Base-by-base conservation (phyloP, 2,329 filamentous ascomycete species). In the Colletotrichum trifolii region DNA sequence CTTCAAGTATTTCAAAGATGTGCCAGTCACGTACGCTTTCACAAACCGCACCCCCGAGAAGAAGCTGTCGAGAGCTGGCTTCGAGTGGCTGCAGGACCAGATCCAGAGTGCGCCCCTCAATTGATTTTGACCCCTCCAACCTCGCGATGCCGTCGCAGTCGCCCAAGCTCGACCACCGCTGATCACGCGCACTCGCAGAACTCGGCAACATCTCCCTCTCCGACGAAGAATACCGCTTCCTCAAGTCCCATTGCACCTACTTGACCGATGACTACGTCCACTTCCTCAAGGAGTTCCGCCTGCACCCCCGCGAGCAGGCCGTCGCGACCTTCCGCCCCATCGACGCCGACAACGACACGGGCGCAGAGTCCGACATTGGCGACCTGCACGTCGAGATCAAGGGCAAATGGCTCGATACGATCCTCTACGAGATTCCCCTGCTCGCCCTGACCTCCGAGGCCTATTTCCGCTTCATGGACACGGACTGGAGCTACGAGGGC, bases 391-490 rank as follows among this genome's bases (percentile, higher is more conserved):
- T 98, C 68, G 82, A 88, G 45, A 90, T 96, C 68, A 89, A 89
- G 71, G 96, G 96, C 9, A 83, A 89, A 59, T 99, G 96, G 96
- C 87, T 93, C 8, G 94, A 97, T 70, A 98, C 96, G 0, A 99
- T 99, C 63, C 87, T 99, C 33, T 99, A 99, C 80, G 96, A 99
- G 80, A 97, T 99, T 63, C 96, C 96, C 0, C 85, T 99, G 25
- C 85, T 99, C 17, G 94, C 96, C 3, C 79, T 99, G 69, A 93
- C 95, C 1, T 97, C 94, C 52, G 95, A 99, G 77, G 93, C 96
- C 54, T 99, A 97, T 81, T 99, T 99, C 85, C 94, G 92, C 74
- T 98, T 97, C 79, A 93, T 94, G 82, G 94, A 99, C 74, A 92
- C 81, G 56, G 94, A 97, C 75, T 99, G 96, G 96, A 90, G 87